A percentile compares a stretch with the other conserved stretches of the same genome.
These are phyloP conservation scores for Toxicodendron radicans DNA, from an alignment of 345 rosid species.

Conservation along the genomic window DNA sequence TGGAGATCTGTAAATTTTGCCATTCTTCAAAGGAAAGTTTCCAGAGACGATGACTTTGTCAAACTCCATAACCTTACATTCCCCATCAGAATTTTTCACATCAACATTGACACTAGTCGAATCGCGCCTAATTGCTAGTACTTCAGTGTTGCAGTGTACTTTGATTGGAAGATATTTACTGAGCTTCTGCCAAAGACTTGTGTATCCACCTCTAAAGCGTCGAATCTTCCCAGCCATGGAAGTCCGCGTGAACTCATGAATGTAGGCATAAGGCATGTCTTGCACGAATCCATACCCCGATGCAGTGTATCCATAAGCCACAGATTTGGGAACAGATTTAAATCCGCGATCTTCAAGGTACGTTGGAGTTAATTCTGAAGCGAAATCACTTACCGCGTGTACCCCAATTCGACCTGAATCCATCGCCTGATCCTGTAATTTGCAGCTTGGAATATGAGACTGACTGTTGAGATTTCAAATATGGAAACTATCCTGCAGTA, in stretches of 20 bases:
- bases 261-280: constrained; percentile 70
- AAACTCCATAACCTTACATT: constrained; percentile 42
- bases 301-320: constrained; percentile 73
- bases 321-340: constrained; percentile 51
- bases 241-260: constrained; percentile 68
- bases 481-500: not conserved
- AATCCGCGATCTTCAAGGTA: constrained; percentile 48
- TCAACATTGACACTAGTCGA: constrained; percentile 38
- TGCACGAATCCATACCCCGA: constrained; percentile 68
- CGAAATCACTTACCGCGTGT: constrained; percentile 58
- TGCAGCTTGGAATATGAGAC: not conserved
- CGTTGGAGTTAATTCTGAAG: constrained; percentile 53
- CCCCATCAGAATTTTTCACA: constrained; percentile 33
- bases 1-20: constrained; percentile 54
- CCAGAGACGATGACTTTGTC: constrained; percentile 65
- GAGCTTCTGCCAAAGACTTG: constrained; percentile 56
- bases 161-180: constrained; percentile 42
- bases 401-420: constrained; percentile 49
- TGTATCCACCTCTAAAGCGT: constrained; percentile 62
- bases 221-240: constrained; percentile 75
- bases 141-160: constrained; percentile 49
- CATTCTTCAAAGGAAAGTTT: constrained; percentile 47
- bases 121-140: constrained; percentile 41
- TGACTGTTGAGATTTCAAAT: not conserved
- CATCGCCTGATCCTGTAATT: constrained; percentile 56